Percentiles rank a stretch among this genome's conserved stretches.
Conservation (phyloP, 2,329 filamentous ascomycete species). For the Cercospora janseana region DNA sequence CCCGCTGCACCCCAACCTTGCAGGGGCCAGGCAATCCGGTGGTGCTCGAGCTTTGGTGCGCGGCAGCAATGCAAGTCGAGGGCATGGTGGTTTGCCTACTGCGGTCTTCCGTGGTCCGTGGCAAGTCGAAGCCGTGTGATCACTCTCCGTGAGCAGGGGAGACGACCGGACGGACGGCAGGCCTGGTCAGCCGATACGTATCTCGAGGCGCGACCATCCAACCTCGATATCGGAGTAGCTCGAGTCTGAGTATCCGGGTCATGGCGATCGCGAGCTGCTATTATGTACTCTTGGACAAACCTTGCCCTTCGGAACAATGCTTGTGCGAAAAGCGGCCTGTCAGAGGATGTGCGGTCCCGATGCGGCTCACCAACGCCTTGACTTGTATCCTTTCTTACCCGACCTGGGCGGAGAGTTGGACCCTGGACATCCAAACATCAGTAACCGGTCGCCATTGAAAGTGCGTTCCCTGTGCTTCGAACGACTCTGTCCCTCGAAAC, state of each 20-base stretch:
- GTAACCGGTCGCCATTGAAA: not conserved
- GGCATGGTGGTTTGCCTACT: too few species aligned
- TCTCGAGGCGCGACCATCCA: not conserved
- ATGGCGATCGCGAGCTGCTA: conserved; percentile 9
- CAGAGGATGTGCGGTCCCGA: conserved; percentile 6
- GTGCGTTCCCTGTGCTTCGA: not conserved
- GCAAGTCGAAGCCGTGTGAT: too few species aligned
- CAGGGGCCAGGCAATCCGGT: not conserved
- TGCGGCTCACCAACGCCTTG: conserved; percentile 4
- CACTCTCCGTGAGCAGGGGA: too few species aligned
- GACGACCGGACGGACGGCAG: too few species aligned
- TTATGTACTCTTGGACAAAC: conserved; percentile 7
- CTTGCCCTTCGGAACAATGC: not conserved
- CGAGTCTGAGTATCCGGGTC: not conserved
- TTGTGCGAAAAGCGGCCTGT: not conserved
- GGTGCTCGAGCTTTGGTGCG: not conserved
- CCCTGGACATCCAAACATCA: not conserved
- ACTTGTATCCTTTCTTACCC: not conserved
- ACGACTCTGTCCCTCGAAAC: too few species aligned
- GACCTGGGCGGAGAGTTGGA: not conserved
- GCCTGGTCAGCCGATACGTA: too few species aligned
- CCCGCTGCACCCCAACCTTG: not conserved
- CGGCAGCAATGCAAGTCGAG: too few species aligned
- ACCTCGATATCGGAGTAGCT: conserved; percentile 6
- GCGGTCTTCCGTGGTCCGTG: too few species aligned